Evolutionary conservation across 2,329 filamentous ascomycete species (phyloP).

Genomic region (Alternaria sp.): DNA sequence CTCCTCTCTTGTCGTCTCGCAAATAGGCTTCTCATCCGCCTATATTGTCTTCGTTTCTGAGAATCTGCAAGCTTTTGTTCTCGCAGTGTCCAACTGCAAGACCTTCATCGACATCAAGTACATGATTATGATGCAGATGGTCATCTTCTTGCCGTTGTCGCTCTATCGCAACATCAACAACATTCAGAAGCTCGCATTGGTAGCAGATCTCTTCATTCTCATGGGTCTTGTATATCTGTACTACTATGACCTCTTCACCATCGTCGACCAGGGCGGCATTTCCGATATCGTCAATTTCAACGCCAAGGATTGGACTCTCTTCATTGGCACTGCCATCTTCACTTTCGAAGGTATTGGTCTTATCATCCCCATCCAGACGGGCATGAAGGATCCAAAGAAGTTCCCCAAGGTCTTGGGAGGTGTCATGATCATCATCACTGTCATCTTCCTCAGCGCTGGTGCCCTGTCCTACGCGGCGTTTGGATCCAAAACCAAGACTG

Average conservation of each 20-base stretch:
- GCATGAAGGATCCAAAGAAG: conserved; percentile 89
- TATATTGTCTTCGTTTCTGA: conserved; percentile 98
- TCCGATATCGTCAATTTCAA: conserved; percentile 94
- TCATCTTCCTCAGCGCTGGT: conserved; percentile 90
- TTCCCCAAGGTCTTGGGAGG: conserved; percentile 88
- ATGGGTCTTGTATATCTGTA: conserved; percentile 92
- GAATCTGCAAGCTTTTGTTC: conserved; percentile 93
- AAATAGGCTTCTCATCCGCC: conserved; percentile 92
- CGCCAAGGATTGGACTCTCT: conserved; percentile 89
- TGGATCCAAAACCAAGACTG: conserved; percentile 93
- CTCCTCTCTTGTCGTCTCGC: conserved; percentile 90
- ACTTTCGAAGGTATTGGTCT: conserved; percentile 98
- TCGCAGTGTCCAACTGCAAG: conserved; percentile 88
- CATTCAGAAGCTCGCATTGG: conserved; percentile 90
- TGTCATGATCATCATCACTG: conserved; percentile 95
- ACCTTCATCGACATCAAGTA: conserved; percentile 85
- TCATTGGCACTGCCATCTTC: conserved; percentile 98
- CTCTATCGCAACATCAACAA: conserved; percentile 97
- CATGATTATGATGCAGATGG: conserved; percentile 93
- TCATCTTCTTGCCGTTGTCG: conserved; percentile 93
- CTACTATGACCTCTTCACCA: conserved; percentile 91
- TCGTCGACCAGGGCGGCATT: conserved; percentile 75
- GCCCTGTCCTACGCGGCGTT: conserved; percentile 96
- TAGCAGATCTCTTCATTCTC: conserved; percentile 94
- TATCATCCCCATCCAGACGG: conserved; percentile 97